phyloP scores from a whole-genome alignment of 495 filamentous ascomycete genomes.

The Lichenothelia convexa region DNA sequence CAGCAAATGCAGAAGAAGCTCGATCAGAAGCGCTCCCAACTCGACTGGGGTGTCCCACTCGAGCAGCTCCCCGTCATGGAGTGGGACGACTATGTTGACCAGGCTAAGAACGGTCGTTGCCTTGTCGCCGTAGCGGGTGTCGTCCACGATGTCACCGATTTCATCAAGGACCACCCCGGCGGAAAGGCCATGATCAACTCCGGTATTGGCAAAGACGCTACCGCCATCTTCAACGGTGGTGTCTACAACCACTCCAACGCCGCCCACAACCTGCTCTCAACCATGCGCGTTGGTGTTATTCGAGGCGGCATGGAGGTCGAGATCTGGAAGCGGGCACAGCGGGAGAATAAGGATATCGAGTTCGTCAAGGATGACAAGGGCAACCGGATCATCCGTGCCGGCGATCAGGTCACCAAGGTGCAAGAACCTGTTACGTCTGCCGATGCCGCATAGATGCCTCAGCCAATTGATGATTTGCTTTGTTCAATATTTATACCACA shows the following conservation, averaged over 20 bases:
- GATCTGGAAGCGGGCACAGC: constrained; percentile 93
- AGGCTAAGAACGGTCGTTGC: constrained; percentile 73
- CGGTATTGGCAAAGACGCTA: constrained; percentile 92
- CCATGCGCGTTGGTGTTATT: constrained; percentile 91
- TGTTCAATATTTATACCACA: too few relatives aligned
- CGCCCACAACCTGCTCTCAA: constrained; percentile 90
- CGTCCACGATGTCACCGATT: constrained; percentile 84
- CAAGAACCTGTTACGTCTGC: constrained; percentile 50
- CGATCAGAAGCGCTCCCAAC: constrained; percentile 76
- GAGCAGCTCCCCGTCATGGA: constrained; percentile 89
- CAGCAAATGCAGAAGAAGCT: constrained; percentile 99
- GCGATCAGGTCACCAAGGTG: constrained; percentile 77
- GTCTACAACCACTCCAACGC: constrained; percentile 97
- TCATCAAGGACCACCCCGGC: constrained; percentile 95
- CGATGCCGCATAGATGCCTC: constrained; percentile 41
- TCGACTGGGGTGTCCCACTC: constrained; percentile 92
- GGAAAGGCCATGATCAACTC: constrained; percentile 88
- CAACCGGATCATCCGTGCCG: constrained; percentile 73
- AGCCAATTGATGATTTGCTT: not conserved
- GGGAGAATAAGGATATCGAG: constrained; percentile 71
- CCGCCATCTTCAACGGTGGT: constrained; percentile 97
- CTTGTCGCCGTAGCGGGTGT: constrained; percentile 84
- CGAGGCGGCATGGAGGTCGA: constrained; percentile 94
- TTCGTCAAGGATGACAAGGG: constrained; percentile 67
- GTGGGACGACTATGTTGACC: constrained; percentile 86